These are phyloP conservation scores for Entonaema liquescens DNA, from an alignment of 495 filamentous ascomycete species.

Conservation along the genomic window DNA sequence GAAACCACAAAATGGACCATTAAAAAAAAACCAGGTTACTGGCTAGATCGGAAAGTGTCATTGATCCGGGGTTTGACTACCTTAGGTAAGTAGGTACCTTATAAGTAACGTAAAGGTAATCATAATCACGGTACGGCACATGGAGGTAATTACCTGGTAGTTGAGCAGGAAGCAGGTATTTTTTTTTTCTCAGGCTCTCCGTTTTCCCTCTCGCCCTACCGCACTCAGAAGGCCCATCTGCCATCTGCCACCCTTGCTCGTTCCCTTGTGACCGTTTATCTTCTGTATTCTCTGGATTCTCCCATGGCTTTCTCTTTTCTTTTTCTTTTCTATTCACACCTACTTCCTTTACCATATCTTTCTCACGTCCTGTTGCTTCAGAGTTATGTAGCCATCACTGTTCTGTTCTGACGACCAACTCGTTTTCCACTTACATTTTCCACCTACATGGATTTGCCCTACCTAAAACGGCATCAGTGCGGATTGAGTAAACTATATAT, in stretches of 20 bases:
- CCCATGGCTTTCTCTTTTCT: slow-evolving; percentile 16
- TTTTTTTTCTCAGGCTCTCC: slow-evolving; percentile 36
- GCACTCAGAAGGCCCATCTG: slow-evolving; percentile 50
- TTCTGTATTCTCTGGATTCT: slow-evolving; percentile 36
- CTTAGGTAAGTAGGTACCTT: background rate
- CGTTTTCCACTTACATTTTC: slow-evolving; percentile 31
- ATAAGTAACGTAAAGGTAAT: slow-evolving; percentile 5
- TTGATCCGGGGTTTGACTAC: background rate
- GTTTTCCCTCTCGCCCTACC: slow-evolving; percentile 36
- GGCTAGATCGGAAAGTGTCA: background rate
- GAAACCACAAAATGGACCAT: slow-evolving; percentile 10
- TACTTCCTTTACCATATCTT: slow-evolving; percentile 20
- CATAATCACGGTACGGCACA: slow-evolving; percentile 23
- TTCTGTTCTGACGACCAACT: slow-evolving; percentile 20
- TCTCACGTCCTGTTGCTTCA: slow-evolving; percentile 18
- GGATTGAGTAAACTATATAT: slow-evolving; percentile 21
- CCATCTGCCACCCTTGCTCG: slow-evolving; percentile 48
- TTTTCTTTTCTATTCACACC: slow-evolving; percentile 28
- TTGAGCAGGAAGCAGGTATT: slow-evolving; percentile 50
- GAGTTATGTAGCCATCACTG: slow-evolving; percentile 17
- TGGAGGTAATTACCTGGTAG: too few species aligned
- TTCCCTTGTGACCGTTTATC: slow-evolving; percentile 44
- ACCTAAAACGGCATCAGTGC: slow-evolving; percentile 43
- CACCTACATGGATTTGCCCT: slow-evolving; percentile 40
- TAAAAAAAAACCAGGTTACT: slow-evolving; percentile 5